These are phyloP conservation scores for Dictyostelium firmibasis DNA, from an alignment of 78 protist genomes.

Conservation along the genomic window DNA sequence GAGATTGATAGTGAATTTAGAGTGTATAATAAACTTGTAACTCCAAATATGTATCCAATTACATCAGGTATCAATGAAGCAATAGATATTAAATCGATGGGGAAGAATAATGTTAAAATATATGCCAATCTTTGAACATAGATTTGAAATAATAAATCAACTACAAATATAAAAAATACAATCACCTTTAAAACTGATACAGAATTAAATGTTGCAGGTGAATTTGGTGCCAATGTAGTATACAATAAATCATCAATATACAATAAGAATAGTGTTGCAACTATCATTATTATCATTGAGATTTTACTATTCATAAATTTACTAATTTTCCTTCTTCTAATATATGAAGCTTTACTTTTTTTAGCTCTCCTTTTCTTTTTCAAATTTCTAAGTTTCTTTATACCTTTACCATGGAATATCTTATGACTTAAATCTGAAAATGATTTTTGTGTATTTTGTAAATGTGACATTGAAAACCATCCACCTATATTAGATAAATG, in stretches of 20 bases:
- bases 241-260: constrained; percentile 45
- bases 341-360: background rate
- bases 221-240: constrained; percentile 42
- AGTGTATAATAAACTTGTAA: background rate
- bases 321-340: background rate
- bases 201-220: background rate
- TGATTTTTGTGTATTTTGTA: background rate
- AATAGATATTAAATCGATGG: constrained; percentile 55
- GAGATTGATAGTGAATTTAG: constrained; percentile 29
- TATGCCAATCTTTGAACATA: constrained; percentile 58
- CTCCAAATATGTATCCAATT: constrained; percentile 27
- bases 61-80: constrained; percentile 70
- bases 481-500: constrained; percentile 3
- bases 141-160: constrained; percentile 12
- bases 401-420: constrained; percentile 51
- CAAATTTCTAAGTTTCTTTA: constrained; percentile 9
- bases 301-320: background rate
- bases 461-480: background rate
- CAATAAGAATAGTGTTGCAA: background rate
- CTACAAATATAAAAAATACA: constrained; percentile 51
- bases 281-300: background rate
- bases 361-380: background rate
- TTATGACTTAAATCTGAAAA: constrained; percentile 1
- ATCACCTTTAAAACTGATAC: constrained; percentile 38
- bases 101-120: constrained; percentile 62